phyloP scores from a whole-genome alignment of 441 rosid species.

The Pelargonium australe region DNA sequence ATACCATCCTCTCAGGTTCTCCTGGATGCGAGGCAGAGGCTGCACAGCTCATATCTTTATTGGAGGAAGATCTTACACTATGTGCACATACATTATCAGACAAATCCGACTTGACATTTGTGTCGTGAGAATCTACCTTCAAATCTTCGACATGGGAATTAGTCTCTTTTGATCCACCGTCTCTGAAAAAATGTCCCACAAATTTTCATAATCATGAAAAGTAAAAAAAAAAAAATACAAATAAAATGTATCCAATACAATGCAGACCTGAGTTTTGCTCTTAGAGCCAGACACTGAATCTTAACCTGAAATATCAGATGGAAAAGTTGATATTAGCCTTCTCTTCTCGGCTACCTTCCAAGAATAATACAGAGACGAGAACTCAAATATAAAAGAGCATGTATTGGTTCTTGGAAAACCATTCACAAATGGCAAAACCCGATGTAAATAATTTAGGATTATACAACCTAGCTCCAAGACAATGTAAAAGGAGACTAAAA shows the following conservation, averaged over 20 bases:
- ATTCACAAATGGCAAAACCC: background rate
- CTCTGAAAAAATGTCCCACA: constrained; percentile 27
- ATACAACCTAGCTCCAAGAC: no score
- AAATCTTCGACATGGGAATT: background rate
- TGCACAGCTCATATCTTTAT: constrained; percentile 22
- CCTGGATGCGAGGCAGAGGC: constrained; percentile 22
- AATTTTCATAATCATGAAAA: constrained; percentile 1
- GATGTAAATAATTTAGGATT: background rate
- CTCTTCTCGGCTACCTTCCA: background rate
- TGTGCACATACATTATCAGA: constrained; percentile 24
- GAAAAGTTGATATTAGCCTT: constrained; percentile 5
- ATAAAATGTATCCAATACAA: background rate
- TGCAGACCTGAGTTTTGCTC: constrained; percentile 36
- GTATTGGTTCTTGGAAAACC: no score
- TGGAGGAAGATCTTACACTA: constrained; percentile 22
- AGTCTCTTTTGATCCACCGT: constrained; percentile 23
- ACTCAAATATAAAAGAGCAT: background rate
- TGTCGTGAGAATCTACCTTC: constrained; percentile 18
- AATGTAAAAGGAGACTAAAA: background rate
- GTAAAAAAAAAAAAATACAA: background rate
- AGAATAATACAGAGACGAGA: background rate
- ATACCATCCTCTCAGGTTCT: constrained; percentile 29
- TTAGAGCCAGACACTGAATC: constrained; percentile 49
- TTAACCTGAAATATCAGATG: constrained; percentile 33
- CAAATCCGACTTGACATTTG: constrained; percentile 33